Evolutionary conservation across 2,329 filamentous ascomycete species (phyloP).

Genomic region (Metarhizium humberi): DNA sequence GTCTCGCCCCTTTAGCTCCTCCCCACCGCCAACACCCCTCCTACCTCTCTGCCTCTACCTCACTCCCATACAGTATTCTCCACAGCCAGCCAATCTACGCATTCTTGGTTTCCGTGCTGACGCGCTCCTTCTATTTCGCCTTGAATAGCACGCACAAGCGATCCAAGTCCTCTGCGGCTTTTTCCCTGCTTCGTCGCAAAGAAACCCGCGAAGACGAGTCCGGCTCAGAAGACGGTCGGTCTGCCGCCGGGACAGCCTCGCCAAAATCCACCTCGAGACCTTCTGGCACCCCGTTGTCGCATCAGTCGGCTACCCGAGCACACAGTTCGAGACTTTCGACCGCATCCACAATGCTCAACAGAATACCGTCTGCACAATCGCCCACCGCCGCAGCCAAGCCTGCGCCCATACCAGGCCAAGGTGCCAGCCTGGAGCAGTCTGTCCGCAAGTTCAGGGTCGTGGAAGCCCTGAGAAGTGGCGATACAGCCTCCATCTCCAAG

Average conservation of each 20-base stretch:
- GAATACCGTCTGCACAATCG: conserved; percentile 27
- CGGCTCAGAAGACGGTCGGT: conserved; percentile 40
- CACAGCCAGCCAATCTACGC: not conserved
- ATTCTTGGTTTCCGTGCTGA: not conserved
- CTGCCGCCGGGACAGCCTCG: conserved; percentile 23
- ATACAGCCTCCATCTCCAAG: conserved; percentile 82
- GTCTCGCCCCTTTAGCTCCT: not conserved
- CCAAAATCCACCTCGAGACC: conserved; percentile 21
- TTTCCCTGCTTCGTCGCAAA: conserved; percentile 46
- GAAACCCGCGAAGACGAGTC: conserved; percentile 43
- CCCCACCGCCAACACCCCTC: not conserved
- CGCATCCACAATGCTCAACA: conserved; percentile 29
- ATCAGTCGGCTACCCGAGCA: conserved; percentile 27
- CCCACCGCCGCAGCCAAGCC: conserved; percentile 13
- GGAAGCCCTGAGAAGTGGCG: conserved; percentile 81
- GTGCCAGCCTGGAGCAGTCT: conserved; percentile 72
- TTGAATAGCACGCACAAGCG: conserved; percentile 33
- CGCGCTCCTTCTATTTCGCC: not conserved
- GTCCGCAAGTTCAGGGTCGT: conserved; percentile 92
- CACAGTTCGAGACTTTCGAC: conserved; percentile 39
- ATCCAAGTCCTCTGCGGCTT: conserved; percentile 42
- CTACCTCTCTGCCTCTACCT: not conserved
- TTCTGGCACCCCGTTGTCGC: conserved; percentile 26
- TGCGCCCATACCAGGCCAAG: conserved; percentile 30
- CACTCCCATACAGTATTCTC: no score